Evolutionary conservation across 1,139 yeast genomes (phyloP).

Genomic region (Wickerhamiella pararugosa): DNA sequence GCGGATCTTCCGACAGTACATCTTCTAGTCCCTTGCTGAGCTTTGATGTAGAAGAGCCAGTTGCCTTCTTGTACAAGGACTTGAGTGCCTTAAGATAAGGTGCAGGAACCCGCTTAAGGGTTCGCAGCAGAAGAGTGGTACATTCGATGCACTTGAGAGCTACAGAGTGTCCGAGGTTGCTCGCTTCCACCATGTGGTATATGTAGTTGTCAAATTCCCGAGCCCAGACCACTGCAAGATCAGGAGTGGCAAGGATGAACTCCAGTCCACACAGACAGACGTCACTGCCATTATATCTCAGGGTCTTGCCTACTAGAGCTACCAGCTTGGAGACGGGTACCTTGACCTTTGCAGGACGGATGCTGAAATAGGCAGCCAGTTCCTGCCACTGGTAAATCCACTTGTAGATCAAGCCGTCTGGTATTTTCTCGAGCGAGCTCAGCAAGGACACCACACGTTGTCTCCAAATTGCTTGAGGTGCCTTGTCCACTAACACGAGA

Average conservation of each 20-base stretch:
- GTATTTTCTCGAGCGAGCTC: background rate
- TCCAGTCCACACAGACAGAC: background rate
- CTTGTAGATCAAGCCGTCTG: no score
- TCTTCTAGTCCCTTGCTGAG: no score
- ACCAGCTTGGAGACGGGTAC: background rate
- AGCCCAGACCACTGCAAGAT: background rate
- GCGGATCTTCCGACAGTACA: no score
- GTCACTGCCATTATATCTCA: background rate
- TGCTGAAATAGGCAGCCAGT: background rate
- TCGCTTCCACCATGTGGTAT: background rate
- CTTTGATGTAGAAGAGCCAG: no score
- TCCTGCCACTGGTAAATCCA: no score
- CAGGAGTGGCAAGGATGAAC: background rate
- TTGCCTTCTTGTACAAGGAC: constrained; percentile 8
- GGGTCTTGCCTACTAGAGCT: background rate
- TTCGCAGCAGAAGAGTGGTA: background rate
- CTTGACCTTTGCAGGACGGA: background rate
- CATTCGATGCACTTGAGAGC: background rate
- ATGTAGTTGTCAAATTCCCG: background rate
- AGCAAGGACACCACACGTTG: constrained; percentile 1
- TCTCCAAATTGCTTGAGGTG: constrained; percentile 7
- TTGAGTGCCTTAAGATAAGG: constrained; percentile 10
- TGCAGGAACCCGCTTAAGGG: constrained; percentile 11
- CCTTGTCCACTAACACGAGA: constrained; percentile 3
- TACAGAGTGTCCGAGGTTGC: background rate